Base-by-base conservation (phyloP, 352 stramenopile species). In the Phytophthora podocarpi region DNA sequence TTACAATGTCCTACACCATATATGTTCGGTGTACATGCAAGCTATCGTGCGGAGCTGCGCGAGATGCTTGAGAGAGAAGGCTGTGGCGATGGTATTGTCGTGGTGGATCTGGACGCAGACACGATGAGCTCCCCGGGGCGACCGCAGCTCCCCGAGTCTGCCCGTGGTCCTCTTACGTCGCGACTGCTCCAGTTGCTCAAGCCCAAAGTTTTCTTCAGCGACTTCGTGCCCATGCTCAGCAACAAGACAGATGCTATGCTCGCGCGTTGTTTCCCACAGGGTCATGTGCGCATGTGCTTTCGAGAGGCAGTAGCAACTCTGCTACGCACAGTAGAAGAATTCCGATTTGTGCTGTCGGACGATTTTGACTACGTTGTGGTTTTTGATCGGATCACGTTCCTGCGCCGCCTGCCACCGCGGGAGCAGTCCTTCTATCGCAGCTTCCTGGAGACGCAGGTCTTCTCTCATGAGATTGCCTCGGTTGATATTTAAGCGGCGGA, bases 361-460 rank as follows among this genome's bases (percentile, higher is more conserved):
- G 86, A 95, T 59, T 92, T 93, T 48, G 86, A 95, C 68, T 91
- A 83, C 42, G 83, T 92, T 23, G 86, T 95, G 32, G 86, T 95
- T 39, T 95, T 95, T 59, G 86, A 95, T 50, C 83, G 79, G 24
- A 67, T 88, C 10, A 79, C 75, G 5, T 95, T 91, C 62, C 50
- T 92, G 35, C 75, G 66, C 30, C 65, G 60, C n/a, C 54, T 91
- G 32, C 79, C 77, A 3, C 21, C 70, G 5, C 58, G 68, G n/a
- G 82, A 92, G 30, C 70, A 81, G 45, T 65, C 59, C 7, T 95
- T 95, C 49, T 95, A 85, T 58, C 80, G 79, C 49, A 78, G 57
- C 47, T 95, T 95, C 58, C 62, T 95, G 5, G 85, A 95, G 70
- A 95, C 86, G 30, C 86, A 95, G 66, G 67, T 95, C 11, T 95